Evolutionary conservation across 257 asterid species (phyloP).

Genomic region (Datura wrightii): DNA sequence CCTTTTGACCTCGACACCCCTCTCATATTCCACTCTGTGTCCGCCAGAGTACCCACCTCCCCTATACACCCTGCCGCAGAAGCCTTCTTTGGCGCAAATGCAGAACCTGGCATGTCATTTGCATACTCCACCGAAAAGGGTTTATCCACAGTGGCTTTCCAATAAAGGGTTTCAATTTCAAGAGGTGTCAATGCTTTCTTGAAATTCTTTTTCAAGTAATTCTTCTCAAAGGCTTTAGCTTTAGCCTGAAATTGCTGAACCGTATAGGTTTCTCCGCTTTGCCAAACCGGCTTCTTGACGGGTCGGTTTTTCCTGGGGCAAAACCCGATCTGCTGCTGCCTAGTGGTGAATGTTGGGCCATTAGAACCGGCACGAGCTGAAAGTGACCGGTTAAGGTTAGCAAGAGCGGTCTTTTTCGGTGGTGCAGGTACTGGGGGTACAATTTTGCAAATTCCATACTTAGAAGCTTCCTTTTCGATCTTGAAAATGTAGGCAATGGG

Average conservation of each 20-base stretch:
- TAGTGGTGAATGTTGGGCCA: slow-evolving; percentile 82
- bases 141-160: slow-evolving; percentile 95
- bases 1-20: slow-evolving; percentile 84
- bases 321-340: slow-evolving; percentile 99
- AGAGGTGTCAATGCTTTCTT: slow-evolving; percentile 63
- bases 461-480: slow-evolving; percentile 94
- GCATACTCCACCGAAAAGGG: slow-evolving; percentile 97
- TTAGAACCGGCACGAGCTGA: slow-evolving; percentile 66
- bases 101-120: slow-evolving; percentile 99
- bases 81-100: slow-evolving; percentile 59
- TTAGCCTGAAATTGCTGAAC: slow-evolving; percentile 75
- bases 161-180: slow-evolving; percentile 82
- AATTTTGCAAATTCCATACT: slow-evolving; percentile 93
- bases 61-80: slow-evolving; percentile 48
- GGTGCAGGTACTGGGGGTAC: slow-evolving; percentile 87
- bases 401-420: slow-evolving; percentile 60
- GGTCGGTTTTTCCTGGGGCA: slow-evolving; percentile 94
- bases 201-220: slow-evolving; percentile 60
- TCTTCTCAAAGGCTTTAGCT: slow-evolving; percentile 82
- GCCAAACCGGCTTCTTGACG: slow-evolving; percentile 97
- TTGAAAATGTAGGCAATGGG: slow-evolving; percentile 97
- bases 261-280: slow-evolving; percentile 86
- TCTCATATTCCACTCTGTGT: slow-evolving; percentile 98
- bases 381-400: slow-evolving; percentile 81
- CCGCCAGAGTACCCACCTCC: slow-evolving; percentile 62